phyloP scores from a whole-genome alignment of 2,329 filamentous ascomycete species.

The Fusarium sp. region DNA sequence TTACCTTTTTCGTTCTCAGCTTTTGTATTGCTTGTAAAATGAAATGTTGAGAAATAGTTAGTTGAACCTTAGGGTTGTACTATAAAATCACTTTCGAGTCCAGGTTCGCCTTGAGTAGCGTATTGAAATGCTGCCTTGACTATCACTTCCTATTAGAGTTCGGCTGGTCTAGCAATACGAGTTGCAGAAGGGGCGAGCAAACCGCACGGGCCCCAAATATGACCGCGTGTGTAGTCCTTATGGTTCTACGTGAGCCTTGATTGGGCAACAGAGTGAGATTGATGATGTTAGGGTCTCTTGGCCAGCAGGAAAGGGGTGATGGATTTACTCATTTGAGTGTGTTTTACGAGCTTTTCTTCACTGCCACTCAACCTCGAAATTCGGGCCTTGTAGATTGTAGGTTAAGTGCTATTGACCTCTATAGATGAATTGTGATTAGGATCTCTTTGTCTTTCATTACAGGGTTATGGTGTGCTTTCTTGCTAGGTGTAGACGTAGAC shows the following conservation, averaged over 20 bases:
- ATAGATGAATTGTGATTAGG: no score
- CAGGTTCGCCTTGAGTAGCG: background rate
- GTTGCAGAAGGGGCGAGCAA: rapidly evolving
- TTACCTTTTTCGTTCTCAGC: rapidly evolving
- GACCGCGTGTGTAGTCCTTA: background rate
- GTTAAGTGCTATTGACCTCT: no score
- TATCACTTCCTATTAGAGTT: background rate
- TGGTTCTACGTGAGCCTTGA: background rate
- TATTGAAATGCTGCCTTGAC: background rate
- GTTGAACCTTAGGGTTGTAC: rapidly evolving
- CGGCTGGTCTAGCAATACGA: background rate
- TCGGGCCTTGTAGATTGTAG: no score
- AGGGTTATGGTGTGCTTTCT: no score
- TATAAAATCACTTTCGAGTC: background rate
- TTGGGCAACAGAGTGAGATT: background rate
- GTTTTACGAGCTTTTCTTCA: no score
- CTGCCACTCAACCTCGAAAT: no score
- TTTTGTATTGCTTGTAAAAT: rapidly evolving
- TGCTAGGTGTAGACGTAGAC: no score
- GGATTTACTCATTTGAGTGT: no score
- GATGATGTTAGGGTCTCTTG: no score
- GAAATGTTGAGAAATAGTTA: rapidly evolving
- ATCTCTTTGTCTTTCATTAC: no score
- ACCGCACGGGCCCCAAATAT: background rate
- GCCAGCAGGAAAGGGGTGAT: no score